These are phyloP conservation scores for Agrocybe praecox DNA, from an alignment of 768 basidiomycete genomes.

Conservation along the genomic window DNA sequence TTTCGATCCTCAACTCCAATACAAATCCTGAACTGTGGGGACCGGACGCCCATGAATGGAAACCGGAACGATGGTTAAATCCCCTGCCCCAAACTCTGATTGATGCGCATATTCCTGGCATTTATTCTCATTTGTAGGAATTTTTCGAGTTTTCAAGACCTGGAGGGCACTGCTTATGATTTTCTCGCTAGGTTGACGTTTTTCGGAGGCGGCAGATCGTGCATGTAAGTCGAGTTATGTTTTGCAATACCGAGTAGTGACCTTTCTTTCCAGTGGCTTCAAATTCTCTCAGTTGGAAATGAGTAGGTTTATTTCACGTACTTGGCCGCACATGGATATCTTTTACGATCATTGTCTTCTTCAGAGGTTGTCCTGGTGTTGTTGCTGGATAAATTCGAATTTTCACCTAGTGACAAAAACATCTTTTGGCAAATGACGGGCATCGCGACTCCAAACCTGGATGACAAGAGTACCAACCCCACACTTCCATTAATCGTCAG, in stretches of 20 bases:
- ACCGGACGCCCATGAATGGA: slow-evolving; percentile 43
- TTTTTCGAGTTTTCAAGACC: neutral
- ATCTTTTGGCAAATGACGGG: slow-evolving; percentile 25
- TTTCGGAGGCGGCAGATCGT: slow-evolving; percentile 40
- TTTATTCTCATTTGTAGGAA: slow-evolving; percentile 19
- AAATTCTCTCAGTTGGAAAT: slow-evolving; percentile 56
- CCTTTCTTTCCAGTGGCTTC: slow-evolving; percentile 9
- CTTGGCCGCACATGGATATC: neutral
- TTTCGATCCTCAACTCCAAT: slow-evolving; percentile 35
- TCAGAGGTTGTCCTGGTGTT: slow-evolving; percentile 22
- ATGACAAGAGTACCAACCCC: neutral
- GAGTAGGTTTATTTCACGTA: slow-evolving; percentile 32
- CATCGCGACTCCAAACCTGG: slow-evolving; percentile 19
- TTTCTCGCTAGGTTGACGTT: slow-evolving; percentile 29
- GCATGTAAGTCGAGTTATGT: slow-evolving; percentile 34
- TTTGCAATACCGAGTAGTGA: no score
- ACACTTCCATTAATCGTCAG: neutral
- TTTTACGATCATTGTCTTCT: neutral
- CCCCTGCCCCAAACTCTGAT: slow-evolving; percentile 11
- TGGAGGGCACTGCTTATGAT: neutral
- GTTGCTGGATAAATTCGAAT: slow-evolving; percentile 19
- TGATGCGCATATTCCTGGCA: slow-evolving; percentile 16
- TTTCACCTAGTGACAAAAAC: slow-evolving; percentile 17
- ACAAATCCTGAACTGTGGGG: slow-evolving; percentile 41
- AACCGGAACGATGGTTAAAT: slow-evolving; percentile 46